phyloP scores from a whole-genome alignment of 805 yeast species.

The Schizosaccharomyces pombe region DNA sequence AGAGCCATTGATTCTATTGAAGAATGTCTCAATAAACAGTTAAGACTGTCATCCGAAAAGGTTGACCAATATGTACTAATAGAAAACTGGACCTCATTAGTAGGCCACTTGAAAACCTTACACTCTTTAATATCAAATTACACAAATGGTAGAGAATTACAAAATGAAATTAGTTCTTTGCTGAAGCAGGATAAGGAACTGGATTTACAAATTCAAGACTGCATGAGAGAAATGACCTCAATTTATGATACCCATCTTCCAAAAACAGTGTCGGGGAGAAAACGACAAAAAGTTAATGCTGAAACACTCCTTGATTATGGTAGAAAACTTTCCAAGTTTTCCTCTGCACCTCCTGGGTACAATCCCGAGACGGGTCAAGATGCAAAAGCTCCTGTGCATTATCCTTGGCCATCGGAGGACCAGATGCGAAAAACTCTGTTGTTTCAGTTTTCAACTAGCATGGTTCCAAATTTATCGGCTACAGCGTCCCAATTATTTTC shows the following conservation, averaged over 20 bases:
- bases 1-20: background rate
- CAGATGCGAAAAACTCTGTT: constrained; percentile 7
- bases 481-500: background rate
- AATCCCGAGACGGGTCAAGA: background rate
- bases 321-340: constrained; percentile 7
- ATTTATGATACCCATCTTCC: background rate
- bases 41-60: background rate
- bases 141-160: background rate
- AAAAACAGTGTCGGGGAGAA: background rate
- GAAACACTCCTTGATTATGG: constrained; percentile 7
- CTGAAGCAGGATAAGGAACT: background rate
- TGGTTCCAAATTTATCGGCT: background rate
- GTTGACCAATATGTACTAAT: background rate
- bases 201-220: background rate
- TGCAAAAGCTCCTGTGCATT: constrained; percentile 6
- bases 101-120: background rate
- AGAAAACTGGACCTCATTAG: background rate
- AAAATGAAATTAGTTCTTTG: background rate
- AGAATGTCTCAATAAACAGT: background rate
- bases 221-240: background rate
- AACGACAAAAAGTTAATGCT: constrained; percentile 1
- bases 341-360: constrained; percentile 9
- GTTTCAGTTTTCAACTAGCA: background rate
- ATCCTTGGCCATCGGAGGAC: constrained; percentile 10
- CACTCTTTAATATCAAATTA: background rate